phyloP scores from a whole-genome alignment of 2,329 filamentous ascomycete species.

The Escovopsis sp. region DNA sequence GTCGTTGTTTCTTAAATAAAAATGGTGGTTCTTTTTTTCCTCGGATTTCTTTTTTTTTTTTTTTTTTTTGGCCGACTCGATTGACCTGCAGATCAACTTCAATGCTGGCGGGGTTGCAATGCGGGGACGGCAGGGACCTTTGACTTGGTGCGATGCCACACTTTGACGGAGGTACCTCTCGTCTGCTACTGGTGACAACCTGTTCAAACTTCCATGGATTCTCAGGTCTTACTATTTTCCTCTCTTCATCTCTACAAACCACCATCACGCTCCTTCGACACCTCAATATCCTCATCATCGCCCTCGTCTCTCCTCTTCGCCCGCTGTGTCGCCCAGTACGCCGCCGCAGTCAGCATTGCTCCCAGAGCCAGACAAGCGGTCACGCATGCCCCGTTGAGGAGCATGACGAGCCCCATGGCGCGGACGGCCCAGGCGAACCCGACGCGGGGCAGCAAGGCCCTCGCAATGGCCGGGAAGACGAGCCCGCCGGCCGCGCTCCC shows the following conservation, averaged over 20 bases:
- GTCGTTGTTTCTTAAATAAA: too few relatives aligned
- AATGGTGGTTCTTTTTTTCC: too few relatives aligned
- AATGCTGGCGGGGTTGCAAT: too few relatives aligned
- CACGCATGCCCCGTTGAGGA: conserved; percentile 28
- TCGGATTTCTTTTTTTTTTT: too few relatives aligned
- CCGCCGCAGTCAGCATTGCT: conserved; percentile 23
- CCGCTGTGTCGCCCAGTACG: conserved; percentile 18
- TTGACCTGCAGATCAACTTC: too few relatives aligned
- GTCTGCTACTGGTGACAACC: too few relatives aligned
- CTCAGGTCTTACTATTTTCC: background rate
- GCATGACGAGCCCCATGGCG: conserved; percentile 43
- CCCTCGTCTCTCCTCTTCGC: background rate
- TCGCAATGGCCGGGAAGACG: conserved; percentile 44
- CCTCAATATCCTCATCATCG: background rate
- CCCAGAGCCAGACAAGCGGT: conserved; percentile 32
- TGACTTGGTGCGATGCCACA: too few relatives aligned
- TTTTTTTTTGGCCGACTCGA: too few relatives aligned
- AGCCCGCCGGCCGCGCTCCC: conserved; percentile 49
- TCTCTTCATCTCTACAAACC: background rate
- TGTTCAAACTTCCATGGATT: too few relatives aligned
- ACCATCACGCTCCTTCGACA: background rate
- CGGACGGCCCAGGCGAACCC: conserved; percentile 54
- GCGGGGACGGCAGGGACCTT: too few relatives aligned
- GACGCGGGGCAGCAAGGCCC: conserved; percentile 40
- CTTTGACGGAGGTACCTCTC: too few relatives aligned